Base-by-base conservation (phyloP, 2,329 filamentous ascomycete species). In the Trichoderma gracile region DNA sequence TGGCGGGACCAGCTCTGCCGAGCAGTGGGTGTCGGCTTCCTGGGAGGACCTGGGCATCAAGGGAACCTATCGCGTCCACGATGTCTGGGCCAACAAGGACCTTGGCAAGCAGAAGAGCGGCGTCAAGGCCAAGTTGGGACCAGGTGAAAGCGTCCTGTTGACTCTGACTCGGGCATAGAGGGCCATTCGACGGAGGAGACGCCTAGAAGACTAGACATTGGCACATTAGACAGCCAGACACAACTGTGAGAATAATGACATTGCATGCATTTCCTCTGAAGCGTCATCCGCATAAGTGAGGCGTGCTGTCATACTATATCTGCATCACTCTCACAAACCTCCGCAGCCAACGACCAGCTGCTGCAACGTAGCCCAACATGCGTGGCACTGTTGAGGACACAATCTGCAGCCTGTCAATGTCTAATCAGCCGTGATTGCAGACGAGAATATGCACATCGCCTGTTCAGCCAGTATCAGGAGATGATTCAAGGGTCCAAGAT, bases 11-110 rank as follows among this genome's bases (percentile, higher is more conserved):
- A 54, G 19, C 54, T n/a, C 33, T 3, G 61, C 58, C 9, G 54
- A 49, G 17, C 63, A 68, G 47, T 66, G 27, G 38, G 64, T 69
- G 12, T 63, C 61, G 14, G 67, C 61, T 38, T 64, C 68, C 23
- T 69, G 67, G 66, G 12, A 27, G 40, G 65, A 69, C 38, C 27
- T 68, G 47, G 67, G 68, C 15, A 54, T 69, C 45, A 55, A 33
- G 10, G 63, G 55, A 17, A 33, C 43, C 17, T 67, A 61, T 38
- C 52, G 46, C 14, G 64, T 66, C 45, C 56, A 54, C 38, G 65
- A 68, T 45, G 66, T 69, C 17, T 69, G 66, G 67, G 52, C 52
- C 33, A 67, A 66, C 27, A 63, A 67, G 66, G 49, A 57, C 40
- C 25, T 65, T 49, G 65, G 65, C 25, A 56, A 46, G 30, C 57